These are phyloP conservation scores for Fraxinus dipetala DNA, from an alignment of 305 asterid genomes.

Conservation along the genomic window DNA sequence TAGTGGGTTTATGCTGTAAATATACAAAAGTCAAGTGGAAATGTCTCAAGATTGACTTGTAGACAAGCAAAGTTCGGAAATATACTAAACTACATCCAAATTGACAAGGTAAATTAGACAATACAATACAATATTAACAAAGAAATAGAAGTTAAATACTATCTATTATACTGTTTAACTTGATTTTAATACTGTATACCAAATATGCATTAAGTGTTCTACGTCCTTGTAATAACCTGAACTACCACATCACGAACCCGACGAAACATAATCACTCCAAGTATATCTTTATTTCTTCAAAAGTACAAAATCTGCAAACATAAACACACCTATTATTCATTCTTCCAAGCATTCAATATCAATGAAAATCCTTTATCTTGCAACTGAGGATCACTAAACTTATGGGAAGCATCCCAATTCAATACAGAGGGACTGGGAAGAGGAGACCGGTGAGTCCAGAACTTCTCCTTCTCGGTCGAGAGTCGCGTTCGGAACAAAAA, in stretches of 20 bases:
- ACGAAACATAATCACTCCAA: background rate
- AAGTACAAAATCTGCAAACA: background rate
- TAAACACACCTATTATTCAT: conserved; percentile 26
- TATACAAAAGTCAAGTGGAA: too few species aligned
- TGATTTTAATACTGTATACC: background rate
- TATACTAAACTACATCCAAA: background rate
- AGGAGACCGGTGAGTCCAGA: conserved; percentile 12
- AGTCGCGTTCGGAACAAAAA: conserved; percentile 49
- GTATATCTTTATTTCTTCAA: background rate
- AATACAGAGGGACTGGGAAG: conserved; percentile 14
- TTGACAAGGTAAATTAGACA: background rate
- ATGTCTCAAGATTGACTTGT: background rate
- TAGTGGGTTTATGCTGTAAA: background rate
- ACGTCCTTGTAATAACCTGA: too few species aligned
- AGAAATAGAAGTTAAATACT: too few species aligned
- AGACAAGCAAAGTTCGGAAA: background rate
- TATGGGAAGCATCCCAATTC: conserved; percentile 26
- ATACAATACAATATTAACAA: background rate
- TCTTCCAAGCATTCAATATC: conserved; percentile 72
- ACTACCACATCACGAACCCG: background rate
- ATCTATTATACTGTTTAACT: too few species aligned
- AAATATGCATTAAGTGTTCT: background rate
- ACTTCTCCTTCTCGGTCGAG: conserved; percentile 26
- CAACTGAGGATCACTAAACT: conserved; percentile 24
- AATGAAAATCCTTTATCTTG: conserved; percentile 50